Conservation (phyloP, 2,329 filamentous ascomycete species). For the Periconia sp. region DNA sequence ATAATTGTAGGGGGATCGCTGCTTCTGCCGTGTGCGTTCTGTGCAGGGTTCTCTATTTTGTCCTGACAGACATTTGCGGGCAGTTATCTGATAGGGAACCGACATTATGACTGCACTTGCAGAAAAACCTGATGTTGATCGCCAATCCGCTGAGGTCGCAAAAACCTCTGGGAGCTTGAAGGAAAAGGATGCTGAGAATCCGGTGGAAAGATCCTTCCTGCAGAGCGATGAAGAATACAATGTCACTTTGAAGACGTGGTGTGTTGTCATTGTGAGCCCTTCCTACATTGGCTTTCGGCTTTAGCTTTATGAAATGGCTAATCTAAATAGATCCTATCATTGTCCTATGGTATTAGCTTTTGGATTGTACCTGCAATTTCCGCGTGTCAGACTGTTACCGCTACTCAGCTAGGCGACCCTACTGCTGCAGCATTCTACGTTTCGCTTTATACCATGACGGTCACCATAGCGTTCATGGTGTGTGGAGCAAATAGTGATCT, state of each 20-base stretch:
- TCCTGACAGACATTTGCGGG: too few species aligned
- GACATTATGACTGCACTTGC: slow-evolving; percentile 2
- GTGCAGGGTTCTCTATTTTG: too few species aligned
- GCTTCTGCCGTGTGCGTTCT: not conserved
- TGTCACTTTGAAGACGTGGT: slow-evolving; percentile 51
- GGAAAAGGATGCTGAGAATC: slow-evolving; percentile 18
- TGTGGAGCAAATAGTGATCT: slow-evolving; percentile 55
- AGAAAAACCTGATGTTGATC: slow-evolving; percentile 12
- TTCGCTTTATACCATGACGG: slow-evolving; percentile 48
- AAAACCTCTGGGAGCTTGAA: slow-evolving; percentile 17
- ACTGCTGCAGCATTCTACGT: slow-evolving; percentile 43
- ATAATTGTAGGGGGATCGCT: too few species aligned
- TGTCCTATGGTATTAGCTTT: slow-evolving; percentile 48
- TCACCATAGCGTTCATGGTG: slow-evolving; percentile 50
- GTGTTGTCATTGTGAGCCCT: slow-evolving; percentile 36
- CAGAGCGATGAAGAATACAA: slow-evolving; percentile 44
- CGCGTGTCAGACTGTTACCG: slow-evolving; percentile 35
- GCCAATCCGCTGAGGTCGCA: slow-evolving; percentile 8
- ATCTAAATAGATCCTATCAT: slow-evolving; percentile 37
- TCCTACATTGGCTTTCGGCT: not conserved
- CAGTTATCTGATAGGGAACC: too few species aligned
- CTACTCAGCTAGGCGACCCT: slow-evolving; percentile 44
- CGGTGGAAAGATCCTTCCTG: slow-evolving; percentile 27
- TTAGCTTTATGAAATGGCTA: slow-evolving; percentile 3
- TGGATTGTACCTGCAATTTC: slow-evolving; percentile 48